A percentile compares a stretch with the other conserved stretches of the same genome.
phyloP scores from a whole-genome alignment of 129 eudicot genomes.

The Smallanthus sonchifolius region DNA sequence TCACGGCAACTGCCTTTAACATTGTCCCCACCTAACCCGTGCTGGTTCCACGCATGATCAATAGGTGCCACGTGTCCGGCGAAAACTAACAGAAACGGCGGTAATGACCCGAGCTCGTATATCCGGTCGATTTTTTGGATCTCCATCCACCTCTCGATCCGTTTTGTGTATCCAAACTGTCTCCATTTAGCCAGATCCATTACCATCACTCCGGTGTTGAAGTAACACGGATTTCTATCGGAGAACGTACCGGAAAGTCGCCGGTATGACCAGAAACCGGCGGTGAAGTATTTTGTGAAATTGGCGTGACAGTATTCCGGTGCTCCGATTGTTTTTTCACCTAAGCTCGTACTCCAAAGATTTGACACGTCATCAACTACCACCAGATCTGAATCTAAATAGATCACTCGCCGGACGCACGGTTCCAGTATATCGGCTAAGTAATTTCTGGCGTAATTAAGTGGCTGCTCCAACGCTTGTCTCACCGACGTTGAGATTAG shows the following conservation, averaged over 20 bases:
- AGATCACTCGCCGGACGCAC: conserved; percentile 65
- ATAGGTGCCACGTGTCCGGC: conserved; percentile 94
- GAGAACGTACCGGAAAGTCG: conserved; percentile 42
- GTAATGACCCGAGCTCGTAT: conserved; percentile 91
- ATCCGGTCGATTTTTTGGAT: conserved; percentile 75
- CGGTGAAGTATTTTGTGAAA: conserved; percentile 82
- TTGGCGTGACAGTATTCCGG: conserved; percentile 99
- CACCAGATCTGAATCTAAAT: conserved; percentile 85
- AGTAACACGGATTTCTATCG: conserved; percentile 65
- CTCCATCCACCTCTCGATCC: conserved; percentile 95
- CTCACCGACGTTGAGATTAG: conserved; percentile 79
- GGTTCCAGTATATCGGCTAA: conserved; percentile 64
- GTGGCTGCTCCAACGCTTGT: conserved; percentile 83
- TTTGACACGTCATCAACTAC: conserved; percentile 77
- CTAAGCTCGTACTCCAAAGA: conserved; percentile 60
- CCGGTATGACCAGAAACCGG: conserved; percentile 53
- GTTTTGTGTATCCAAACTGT: conserved; percentile 64
- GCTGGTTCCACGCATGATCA: conserved; percentile 95
- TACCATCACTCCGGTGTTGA: conserved; percentile 96
- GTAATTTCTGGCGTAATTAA: conserved; percentile 90
- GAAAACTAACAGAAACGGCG: conserved; percentile 85
- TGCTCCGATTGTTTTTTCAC: conserved; percentile 76
- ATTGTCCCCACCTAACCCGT: conserved; percentile 93
- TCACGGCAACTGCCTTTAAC: conserved; percentile 88
- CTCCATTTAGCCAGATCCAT: conserved; percentile 83